Evolutionary conservation across 2,329 filamentous ascomycete genomes (phyloP), one percentile per base, ranked within the genome.

Genomic region (Plectosphaerella plurivora): DNA sequence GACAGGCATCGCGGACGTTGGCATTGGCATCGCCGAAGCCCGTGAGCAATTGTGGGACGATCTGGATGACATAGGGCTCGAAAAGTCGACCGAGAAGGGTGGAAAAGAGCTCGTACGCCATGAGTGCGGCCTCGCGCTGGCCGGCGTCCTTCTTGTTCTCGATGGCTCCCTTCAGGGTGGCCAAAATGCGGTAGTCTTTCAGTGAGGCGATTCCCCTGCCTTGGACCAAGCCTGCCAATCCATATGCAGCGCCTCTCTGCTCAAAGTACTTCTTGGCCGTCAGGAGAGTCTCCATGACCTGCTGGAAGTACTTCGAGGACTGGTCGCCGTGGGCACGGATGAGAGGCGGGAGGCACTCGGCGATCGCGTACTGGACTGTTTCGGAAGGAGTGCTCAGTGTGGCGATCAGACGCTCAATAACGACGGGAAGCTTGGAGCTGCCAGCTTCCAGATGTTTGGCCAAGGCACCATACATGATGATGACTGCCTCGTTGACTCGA

Each of bases 311-410:
- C 47, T 86, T 83, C 35, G 85, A 82, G 3, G 88, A 85, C 63
- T 93, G 88, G 55, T 92, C 84, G 28, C 82, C 82, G 46, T 88
- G 93, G 3, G 90, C 87, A 53, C 84, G 86, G 33, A 99, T 84
- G n/a, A 99, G 78, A 1, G 94, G 92, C 14, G 94, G 93, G 20
- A 99, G 76, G 62, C 94, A 99, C 63, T 94, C 90, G 4, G 95
- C 91, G 53, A 97, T 92, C 46, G 94, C 94, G 66, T 94, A 97
- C 69, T 99, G 94, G 2, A 99, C 94, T 15, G 90, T 92, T 69
- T 99, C 94, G 0, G 94, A 97, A 25, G 94, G 94, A 12, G 93
- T 97, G 67, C 88, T 94, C 45, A 99, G 76, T 7, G 95, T 97
- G 20, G 85, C 83, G 52, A 99, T 78, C 20, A 99, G 77, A 56